Evolutionary conservation across 2,329 filamentous ascomycete genomes (phyloP).

Genomic region (Aspergillus candidus): DNA sequence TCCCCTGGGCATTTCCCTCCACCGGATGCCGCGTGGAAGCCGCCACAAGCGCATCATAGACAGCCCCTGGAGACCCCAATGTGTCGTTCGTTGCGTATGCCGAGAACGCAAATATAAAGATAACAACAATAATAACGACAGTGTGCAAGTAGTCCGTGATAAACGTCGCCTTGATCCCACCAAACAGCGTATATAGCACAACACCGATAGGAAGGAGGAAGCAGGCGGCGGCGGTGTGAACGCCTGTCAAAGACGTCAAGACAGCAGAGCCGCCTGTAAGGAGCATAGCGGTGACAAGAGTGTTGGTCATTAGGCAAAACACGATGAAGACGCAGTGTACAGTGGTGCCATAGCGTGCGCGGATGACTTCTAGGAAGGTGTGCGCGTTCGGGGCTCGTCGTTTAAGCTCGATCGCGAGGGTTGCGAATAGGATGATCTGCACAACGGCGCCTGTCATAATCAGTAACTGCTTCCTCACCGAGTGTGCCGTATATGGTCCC

Average conservation of each 20-base stretch:
- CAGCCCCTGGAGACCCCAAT: constrained; percentile 67
- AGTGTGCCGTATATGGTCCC: not conserved
- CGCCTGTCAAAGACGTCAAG: constrained; percentile 63
- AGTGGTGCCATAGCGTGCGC: constrained; percentile 66
- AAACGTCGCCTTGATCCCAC: constrained; percentile 80
- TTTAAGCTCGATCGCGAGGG: constrained; percentile 84
- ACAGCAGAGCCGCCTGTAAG: constrained; percentile 78
- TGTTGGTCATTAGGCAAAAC: constrained; percentile 78
- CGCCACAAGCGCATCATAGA: constrained; percentile 70
- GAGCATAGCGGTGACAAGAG: constrained; percentile 83
- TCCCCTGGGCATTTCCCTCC: constrained; percentile 70
- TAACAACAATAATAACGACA: constrained; percentile 66
- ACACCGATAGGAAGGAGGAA: constrained; percentile 78
- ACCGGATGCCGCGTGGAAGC: constrained; percentile 67
- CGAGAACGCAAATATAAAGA: constrained; percentile 77
- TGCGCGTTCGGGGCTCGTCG: constrained; percentile 81
- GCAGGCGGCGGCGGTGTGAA: constrained; percentile 73
- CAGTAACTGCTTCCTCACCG: constrained; percentile 50
- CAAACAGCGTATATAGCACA: constrained; percentile 67
- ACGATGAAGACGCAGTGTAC: constrained; percentile 75
- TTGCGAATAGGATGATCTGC: constrained; percentile 84
- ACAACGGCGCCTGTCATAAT: constrained; percentile 58
- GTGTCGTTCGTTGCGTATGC: constrained; percentile 68
- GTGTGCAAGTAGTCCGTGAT: constrained; percentile 84
- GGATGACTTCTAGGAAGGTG: constrained; percentile 74